These are phyloP conservation scores for Linnemannia zychae DNA, from an alignment of 192 early-diverging fungal genomes.

Conservation along the genomic window DNA sequence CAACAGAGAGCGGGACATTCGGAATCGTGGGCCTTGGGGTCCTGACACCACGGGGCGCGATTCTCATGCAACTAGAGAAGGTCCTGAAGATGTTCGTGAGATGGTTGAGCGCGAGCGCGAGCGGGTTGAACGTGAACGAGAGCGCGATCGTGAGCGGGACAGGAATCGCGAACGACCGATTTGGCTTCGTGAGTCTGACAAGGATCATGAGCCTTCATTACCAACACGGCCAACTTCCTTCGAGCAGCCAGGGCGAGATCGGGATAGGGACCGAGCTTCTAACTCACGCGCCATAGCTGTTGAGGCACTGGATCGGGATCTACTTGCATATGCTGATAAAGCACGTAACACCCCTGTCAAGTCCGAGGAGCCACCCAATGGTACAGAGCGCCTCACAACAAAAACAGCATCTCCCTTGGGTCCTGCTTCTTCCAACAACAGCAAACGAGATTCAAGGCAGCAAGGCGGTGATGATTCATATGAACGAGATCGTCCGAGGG, in stretches of 20 bases:
- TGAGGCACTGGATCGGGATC: constrained; percentile 40
- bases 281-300: constrained; percentile 19
- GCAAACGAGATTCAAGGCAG: constrained; percentile 7
- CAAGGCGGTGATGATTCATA: not conserved
- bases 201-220: constrained; percentile 25
- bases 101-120: constrained; percentile 49
- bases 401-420: not conserved
- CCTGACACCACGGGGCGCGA: constrained; percentile 21
- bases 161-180: constrained; percentile 40
- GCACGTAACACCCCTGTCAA: constrained; percentile 12
- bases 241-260: constrained; percentile 20
- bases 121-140: not conserved
- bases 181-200: constrained; percentile 38
- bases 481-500: constrained; percentile 2
- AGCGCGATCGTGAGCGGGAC: constrained; percentile 35
- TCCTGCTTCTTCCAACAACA: not conserved
- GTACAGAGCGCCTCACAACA: not conserved
- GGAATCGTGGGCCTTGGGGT: constrained; percentile 42
- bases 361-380: not conserved
- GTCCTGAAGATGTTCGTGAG: constrained; percentile 43
- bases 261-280: constrained; percentile 37
- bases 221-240: constrained; percentile 18
- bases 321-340: constrained; percentile 35
- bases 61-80: constrained; percentile 19
- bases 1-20: constrained; percentile 29